Evolutionary conservation across 208 protist species (phyloP).

Genomic region (Acanthamoeba sp.): DNA sequence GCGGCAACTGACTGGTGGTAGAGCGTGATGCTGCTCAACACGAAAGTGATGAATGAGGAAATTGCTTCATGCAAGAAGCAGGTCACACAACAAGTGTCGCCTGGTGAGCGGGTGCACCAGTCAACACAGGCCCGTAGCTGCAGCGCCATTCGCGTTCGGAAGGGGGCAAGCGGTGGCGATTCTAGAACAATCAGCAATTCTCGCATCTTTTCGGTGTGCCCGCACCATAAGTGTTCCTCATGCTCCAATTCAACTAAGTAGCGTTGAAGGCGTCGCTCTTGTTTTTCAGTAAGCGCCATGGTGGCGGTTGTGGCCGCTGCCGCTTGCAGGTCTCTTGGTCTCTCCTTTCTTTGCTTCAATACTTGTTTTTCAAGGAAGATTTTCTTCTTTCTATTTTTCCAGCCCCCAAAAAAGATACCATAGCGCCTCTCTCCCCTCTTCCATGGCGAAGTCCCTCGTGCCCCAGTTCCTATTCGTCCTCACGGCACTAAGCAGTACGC

Average conservation of each 20-base stretch:
- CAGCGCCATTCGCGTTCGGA: background rate
- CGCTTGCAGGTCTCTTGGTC: no score
- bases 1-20: constrained; percentile 9
- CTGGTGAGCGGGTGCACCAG: background rate
- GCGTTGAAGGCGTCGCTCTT: background rate
- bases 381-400: no score
- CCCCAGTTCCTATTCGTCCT: no score
- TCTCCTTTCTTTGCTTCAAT: no score
- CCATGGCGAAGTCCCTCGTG: no score
- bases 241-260: background rate
- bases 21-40: background rate
- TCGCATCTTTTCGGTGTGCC: background rate
- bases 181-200: constrained; percentile 37
- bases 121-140: background rate
- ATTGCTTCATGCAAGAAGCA: background rate
- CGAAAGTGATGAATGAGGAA: no score
- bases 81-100: no score
- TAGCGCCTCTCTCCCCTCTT: no score
- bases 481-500: no score
- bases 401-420: no score
- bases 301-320: no score
- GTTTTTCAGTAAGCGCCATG: background rate
- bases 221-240: constrained; percentile 47
- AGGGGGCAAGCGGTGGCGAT: background rate
- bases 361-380: no score